Evolutionary conservation across 805 yeast genomes (phyloP).

Genomic region (Scheffersomyces stipitis): DNA sequence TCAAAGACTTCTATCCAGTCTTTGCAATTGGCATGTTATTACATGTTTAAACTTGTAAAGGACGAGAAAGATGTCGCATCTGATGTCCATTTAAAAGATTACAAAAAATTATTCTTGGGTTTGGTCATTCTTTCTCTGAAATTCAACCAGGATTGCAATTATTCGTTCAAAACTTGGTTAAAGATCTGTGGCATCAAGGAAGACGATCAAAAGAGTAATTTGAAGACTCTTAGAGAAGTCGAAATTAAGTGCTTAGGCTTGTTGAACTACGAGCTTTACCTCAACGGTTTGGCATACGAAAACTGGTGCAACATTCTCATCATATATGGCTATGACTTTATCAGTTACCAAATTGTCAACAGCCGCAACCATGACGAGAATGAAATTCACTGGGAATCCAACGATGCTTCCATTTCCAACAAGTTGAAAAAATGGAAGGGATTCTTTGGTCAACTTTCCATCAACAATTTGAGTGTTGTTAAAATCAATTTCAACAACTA

Average conservation of each 20-base stretch:
- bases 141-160: constrained; percentile 71
- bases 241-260: constrained; percentile 55
- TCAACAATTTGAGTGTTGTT: constrained; percentile 20
- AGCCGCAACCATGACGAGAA: constrained; percentile 11
- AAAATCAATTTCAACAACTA: constrained; percentile 27
- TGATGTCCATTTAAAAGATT: constrained; percentile 36
- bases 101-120: constrained; percentile 66
- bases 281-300: constrained; percentile 49
- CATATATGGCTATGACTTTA: constrained; percentile 45
- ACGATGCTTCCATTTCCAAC: constrained; percentile 13
- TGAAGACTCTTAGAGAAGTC: constrained; percentile 47
- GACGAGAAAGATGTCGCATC: constrained; percentile 6
- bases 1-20: constrained; percentile 62
- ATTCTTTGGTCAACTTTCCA: constrained; percentile 24
- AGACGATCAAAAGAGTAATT: constrained; percentile 20
- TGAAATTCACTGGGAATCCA: constrained; percentile 26
- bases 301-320: constrained; percentile 45
- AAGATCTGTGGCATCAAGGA: constrained; percentile 59
- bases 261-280: constrained; percentile 57
- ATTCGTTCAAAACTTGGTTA: constrained; percentile 69
- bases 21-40: constrained; percentile 66
- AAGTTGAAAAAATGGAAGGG: constrained; percentile 29
- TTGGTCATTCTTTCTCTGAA: constrained; percentile 72
- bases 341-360: constrained; percentile 32
- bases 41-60: constrained; percentile 50